Evolutionary conservation across 257 asterid genomes (phyloP), one percentile per base, ranked within the genome.

Genomic region (Cordia subcordata): DNA sequence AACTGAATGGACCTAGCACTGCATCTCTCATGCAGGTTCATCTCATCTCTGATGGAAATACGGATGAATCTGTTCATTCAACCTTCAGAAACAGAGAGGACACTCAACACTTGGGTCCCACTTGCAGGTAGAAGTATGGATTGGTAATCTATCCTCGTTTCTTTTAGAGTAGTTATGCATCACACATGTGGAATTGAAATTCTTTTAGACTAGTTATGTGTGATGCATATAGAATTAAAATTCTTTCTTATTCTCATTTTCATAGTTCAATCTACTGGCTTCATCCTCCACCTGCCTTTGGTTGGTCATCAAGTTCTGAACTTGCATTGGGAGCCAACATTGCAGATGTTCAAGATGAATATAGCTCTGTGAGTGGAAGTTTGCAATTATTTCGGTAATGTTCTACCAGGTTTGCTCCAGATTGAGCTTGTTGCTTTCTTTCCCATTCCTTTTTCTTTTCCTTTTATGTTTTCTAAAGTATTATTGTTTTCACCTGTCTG

Each of bases 261-360:
- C n/a, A 42, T 10, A 42, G 3, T 14, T 42, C 47, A 2, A 61
- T 65, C 64, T 59, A 59, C 77, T 84, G 97, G 67, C 64, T 72
- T 66, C 87, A 79, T 68, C 90, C 83, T 33, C 87, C 94, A 56
- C 90, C 85, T 47, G 73, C 94, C 55, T 89, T 86, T 76, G 83
- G 81, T 40, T 39, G 38, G 75, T 75, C 81, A 11, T 67, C 85
- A 39, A 76, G 72, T 64, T 66, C 59, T 57, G 86, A 72, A 70
- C 71, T 74, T 69, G 75, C 72, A 23, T 58, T 69, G 33, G 79
- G 72, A 64, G 82, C 72, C 62, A 67, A 72, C 66, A 67, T 55
- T 63, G 59, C 68, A 50, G 69, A 63, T 72, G 57, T 64, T 60
- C 77, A 73, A 55, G 83, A 79, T 64, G 77, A 69, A 67, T 68